Evolutionary conservation across 2,329 filamentous ascomycete species (phyloP).

Genomic region (Aspergillus unguis): DNA sequence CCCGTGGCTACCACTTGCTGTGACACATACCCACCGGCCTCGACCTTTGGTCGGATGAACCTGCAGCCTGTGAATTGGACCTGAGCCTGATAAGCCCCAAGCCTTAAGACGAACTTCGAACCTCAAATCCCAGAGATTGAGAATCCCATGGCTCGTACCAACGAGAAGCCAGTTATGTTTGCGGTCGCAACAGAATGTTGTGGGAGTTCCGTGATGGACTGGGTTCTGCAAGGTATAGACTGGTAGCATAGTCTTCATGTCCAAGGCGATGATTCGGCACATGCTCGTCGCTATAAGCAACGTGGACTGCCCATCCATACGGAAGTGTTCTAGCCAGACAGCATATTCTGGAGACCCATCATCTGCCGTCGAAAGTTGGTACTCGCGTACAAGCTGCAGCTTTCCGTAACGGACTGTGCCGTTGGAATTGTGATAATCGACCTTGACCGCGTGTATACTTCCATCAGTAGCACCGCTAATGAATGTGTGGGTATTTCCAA

Average conservation of each 20-base stretch:
- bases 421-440: constrained; percentile 61
- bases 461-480: constrained; percentile 87
- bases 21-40: constrained; percentile 81
- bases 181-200: constrained; percentile 83
- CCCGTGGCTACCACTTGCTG: constrained; percentile 79
- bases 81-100: constrained; percentile 81
- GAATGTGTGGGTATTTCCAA: constrained; percentile 92
- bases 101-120: constrained; percentile 84
- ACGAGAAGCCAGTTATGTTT: constrained; percentile 87
- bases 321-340: constrained; percentile 90
- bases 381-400: constrained; percentile 71
- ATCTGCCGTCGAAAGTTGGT: constrained; percentile 57
- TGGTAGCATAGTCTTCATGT: constrained; percentile 80
- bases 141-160: constrained; percentile 86
- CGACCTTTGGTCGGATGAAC: constrained; percentile 76
- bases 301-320: constrained; percentile 74
- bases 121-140: constrained; percentile 95
- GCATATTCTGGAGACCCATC: constrained; percentile 63
- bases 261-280: constrained; percentile 77
- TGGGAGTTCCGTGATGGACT: constrained; percentile 85
- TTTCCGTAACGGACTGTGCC: constrained; percentile 72
- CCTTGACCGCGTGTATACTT: constrained; percentile 81
- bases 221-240: constrained; percentile 81
- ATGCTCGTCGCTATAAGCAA: constrained; percentile 82
- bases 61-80: constrained; percentile 73